A percentile compares a stretch with the other conserved stretches of the same genome.
Evolutionary conservation across 805 yeast genomes (phyloP).

Genomic region (Candida nanaspora): DNA sequence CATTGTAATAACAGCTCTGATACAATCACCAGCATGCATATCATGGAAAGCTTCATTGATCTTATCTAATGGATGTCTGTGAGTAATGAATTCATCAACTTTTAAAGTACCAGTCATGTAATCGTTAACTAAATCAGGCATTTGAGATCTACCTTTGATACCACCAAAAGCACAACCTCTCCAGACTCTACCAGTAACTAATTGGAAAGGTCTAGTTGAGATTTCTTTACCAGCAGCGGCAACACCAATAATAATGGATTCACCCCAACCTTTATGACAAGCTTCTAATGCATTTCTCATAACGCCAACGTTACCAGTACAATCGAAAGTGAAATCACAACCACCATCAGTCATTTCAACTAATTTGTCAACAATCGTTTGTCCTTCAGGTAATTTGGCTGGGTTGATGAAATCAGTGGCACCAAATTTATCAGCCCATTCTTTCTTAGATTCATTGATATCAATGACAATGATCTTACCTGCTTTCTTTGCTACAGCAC

Average conservation of each 20-base stretch:
- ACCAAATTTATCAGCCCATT: conserved; percentile 84
- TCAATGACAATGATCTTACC: conserved; percentile 79
- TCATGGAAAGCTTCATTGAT: conserved; percentile 91
- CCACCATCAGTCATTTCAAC: conserved; percentile 96
- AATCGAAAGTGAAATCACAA: conserved; percentile 90
- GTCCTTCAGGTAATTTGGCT: conserved; percentile 61
- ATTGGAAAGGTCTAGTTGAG: conserved; percentile 95
- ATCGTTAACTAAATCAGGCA: conserved; percentile 84
- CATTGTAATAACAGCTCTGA: conserved; percentile 70
- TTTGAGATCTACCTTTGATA: conserved; percentile 93
- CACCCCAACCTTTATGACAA: conserved; percentile 99
- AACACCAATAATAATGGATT: conserved; percentile 91
- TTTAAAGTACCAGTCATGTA: conserved; percentile 74
- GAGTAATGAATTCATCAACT: conserved; percentile 94
- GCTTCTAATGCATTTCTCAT: conserved; percentile 97
- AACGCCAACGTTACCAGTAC: conserved; percentile 93
- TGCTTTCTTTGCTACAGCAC: conserved; percentile 81
- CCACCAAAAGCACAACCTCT: conserved; percentile 99
- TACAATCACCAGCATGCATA: conserved; percentile 89
- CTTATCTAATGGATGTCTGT: conserved; percentile 67
- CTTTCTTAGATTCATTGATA: conserved; percentile 74
- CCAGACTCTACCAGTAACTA: conserved; percentile 99
- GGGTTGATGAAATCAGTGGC: conserved; percentile 96
- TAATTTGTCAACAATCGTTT: conserved; percentile 73
- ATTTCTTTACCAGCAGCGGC: conserved; percentile 98